Conservation (phyloP, 1,284 basidiomycete species). For the Cystobasidium sp. region DNA sequence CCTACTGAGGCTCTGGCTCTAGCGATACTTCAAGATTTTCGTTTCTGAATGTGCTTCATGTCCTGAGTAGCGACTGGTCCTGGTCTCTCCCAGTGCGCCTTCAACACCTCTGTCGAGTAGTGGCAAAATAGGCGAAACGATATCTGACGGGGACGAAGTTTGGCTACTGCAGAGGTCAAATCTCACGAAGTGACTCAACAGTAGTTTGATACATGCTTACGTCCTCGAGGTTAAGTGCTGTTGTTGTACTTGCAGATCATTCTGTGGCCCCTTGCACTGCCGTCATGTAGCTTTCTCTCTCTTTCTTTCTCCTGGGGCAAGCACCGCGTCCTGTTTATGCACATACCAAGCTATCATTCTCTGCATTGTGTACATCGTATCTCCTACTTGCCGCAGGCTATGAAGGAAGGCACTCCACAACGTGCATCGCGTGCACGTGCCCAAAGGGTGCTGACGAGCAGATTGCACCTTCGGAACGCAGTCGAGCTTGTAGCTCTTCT, state of each 20-base stretch:
- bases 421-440: no score
- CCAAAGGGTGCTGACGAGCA: no score
- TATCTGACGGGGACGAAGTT: slow-evolving; percentile 30
- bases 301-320: no score
- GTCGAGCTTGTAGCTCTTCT: no score
- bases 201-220: not conserved
- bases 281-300: no score
- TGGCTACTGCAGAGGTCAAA: not conserved
- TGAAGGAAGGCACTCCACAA: no score
- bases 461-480: no score
- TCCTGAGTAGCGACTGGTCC: not conserved
- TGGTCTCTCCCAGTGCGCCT: not conserved
- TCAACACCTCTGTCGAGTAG: not conserved
- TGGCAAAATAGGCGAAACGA: slow-evolving; percentile 9
- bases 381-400: no score
- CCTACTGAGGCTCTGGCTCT: not conserved
- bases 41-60: not conserved
- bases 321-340: no score
- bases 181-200: not conserved
- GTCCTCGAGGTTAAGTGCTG: not conserved
- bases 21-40: not conserved
- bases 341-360: no score
- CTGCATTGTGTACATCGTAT: no score
- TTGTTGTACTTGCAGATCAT: not conserved
- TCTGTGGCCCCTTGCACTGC: no score